phyloP scores from a whole-genome alignment of 2,329 filamentous ascomycete species.

The Sporothrix pallida region DNA sequence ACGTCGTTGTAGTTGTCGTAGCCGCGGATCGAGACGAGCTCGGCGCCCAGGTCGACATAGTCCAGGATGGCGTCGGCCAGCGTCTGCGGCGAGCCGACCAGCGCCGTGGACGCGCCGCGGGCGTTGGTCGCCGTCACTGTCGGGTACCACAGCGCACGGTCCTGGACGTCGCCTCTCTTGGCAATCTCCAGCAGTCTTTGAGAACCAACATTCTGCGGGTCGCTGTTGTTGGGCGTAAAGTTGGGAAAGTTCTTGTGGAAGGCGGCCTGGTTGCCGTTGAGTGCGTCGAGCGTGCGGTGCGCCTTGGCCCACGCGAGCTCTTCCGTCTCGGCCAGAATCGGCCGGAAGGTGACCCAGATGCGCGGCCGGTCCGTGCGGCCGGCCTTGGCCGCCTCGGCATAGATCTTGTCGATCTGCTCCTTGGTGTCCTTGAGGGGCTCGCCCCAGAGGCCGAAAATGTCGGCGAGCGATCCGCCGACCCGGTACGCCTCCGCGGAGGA shows the following conservation, averaged over 20 bases:
- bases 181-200: conserved; percentile 65
- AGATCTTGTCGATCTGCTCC: conserved; percentile 66
- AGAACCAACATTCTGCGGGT: conserved; percentile 64
- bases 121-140: conserved; percentile 67
- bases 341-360: conserved; percentile 69
- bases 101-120: conserved; percentile 62
- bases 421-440: conserved; percentile 68
- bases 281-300: conserved; percentile 58
- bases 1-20: conserved; percentile 67
- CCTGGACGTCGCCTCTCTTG: conserved; percentile 60
- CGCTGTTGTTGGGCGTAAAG: conserved; percentile 38
- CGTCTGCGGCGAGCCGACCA: conserved; percentile 61
- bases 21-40: conserved; percentile 64
- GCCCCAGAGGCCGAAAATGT: conserved; percentile 69
- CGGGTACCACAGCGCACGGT: conserved; percentile 67
- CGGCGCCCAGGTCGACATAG: conserved; percentile 59
- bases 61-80: conserved; percentile 61
- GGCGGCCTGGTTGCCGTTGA: conserved; percentile 50
- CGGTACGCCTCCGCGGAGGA: conserved; percentile 65
- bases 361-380: conserved; percentile 60
- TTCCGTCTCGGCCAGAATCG: conserved; percentile 65
- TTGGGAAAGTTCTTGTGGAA: conserved; percentile 35
- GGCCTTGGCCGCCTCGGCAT: conserved; percentile 62
- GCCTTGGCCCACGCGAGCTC: conserved; percentile 68
- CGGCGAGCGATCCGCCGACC: conserved; percentile 62